Conservation (phyloP, 2,329 filamentous ascomycete genomes). For the Ophiostoma perfectum region DNA sequence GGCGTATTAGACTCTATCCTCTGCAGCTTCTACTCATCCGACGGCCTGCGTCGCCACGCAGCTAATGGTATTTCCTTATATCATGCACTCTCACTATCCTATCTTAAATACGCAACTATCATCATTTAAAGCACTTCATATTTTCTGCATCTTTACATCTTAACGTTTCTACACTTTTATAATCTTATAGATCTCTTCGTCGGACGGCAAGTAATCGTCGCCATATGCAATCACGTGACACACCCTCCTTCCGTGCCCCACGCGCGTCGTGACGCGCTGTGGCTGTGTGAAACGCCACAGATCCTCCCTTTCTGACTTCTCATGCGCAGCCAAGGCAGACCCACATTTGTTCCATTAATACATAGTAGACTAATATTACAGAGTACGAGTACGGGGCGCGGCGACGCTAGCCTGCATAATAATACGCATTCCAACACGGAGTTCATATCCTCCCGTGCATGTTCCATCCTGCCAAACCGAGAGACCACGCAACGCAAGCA, state of each 20-base stretch:
- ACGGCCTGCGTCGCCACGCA: no score
- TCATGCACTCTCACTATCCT: no score
- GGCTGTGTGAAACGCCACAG: constrained; percentile 19
- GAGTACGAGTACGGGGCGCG: constrained; percentile 10
- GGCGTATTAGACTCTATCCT: no score
- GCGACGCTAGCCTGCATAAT: constrained; percentile 3
- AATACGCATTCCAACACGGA: constrained; percentile 6
- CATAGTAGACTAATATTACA: not conserved
- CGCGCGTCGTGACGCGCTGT: constrained; percentile 16
- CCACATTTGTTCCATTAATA: not conserved
- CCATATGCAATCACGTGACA: not conserved
- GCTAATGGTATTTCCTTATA: no score
- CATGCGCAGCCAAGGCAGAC: not conserved
- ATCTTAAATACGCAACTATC: no score
- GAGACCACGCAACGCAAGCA: not conserved
- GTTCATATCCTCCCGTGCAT: constrained; percentile 2
- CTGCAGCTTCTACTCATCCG: no score
- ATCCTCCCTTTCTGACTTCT: not conserved
- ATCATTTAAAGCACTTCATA: no score
- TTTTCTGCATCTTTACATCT: no score
- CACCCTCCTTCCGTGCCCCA: not conserved
- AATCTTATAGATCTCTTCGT: no score
- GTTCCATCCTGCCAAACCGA: no score
- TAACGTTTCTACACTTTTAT: no score
- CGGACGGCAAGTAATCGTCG: no score